Conservation (phyloP, 805 yeast species). For the Cyberlindnera saturnus region DNA sequence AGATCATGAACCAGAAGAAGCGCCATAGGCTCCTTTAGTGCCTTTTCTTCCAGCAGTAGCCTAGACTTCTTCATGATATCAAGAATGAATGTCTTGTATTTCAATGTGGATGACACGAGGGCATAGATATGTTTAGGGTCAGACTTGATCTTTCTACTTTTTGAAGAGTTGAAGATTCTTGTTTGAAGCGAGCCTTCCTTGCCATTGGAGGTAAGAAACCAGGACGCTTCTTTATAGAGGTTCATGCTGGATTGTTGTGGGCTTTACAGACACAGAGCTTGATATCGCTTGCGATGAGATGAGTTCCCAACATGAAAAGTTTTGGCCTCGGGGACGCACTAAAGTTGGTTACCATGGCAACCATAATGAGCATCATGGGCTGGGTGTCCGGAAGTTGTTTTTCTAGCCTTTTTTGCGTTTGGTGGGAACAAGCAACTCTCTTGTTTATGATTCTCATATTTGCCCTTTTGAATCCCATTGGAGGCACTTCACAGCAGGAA, state of each 20-base stretch:
- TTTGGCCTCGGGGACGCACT: background rate
- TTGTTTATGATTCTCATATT: no score
- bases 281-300: no score
- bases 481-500: no score
- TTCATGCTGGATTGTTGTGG: conserved; percentile 1
- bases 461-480: no score
- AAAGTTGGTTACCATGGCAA: no score
- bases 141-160: conserved; percentile 40
- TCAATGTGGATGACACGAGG: conserved; percentile 69
- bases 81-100: conserved; percentile 58
- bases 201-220: conserved; percentile 25
- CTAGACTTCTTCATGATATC: conserved; percentile 62
- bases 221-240: conserved; percentile 33
- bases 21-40: conserved; percentile 48
- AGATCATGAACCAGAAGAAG: conserved; percentile 76
- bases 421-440: no score
- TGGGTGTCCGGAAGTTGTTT: no score
- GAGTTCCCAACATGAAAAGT: background rate
- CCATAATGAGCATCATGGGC: no score
- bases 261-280: no score
- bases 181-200: conserved; percentile 50
- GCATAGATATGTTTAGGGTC: conserved; percentile 88
- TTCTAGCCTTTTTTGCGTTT: no score
- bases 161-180: conserved; percentile 45
- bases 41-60: conserved; percentile 49